Evolutionary conservation across 306 rosid species (phyloP).

Genomic region (Alnus glutinosa): DNA sequence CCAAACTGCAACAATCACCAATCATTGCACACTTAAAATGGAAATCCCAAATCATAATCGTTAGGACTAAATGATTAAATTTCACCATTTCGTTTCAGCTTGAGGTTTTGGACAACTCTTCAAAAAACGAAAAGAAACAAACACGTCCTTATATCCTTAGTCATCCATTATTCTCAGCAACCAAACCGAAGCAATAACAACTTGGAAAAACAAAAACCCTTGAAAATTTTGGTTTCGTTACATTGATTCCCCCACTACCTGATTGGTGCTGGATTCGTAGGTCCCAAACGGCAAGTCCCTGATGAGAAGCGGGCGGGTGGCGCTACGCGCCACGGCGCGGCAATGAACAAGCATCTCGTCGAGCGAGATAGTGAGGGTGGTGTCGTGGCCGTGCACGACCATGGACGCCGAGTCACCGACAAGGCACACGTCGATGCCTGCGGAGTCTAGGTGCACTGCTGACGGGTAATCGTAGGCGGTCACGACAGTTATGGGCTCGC

Average conservation of each 20-base stretch:
- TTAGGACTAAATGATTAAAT: too few species aligned
- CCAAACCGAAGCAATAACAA: conserved; percentile 11
- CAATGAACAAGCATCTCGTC: conserved; percentile 85
- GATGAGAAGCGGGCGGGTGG: conserved; percentile 70
- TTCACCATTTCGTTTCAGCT: background rate
- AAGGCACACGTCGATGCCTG: conserved; percentile 63
- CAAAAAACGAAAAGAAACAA: background rate
- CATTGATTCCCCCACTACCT: conserved; percentile 37
- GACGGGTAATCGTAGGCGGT: conserved; percentile 98
- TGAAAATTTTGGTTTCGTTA: background rate
- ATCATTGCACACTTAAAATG: conserved; percentile 14
- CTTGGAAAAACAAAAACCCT: background rate
- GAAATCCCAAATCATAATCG: background rate
- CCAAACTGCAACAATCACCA: conserved; percentile 21
- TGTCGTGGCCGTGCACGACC: conserved; percentile 95
- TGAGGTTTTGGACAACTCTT: background rate
- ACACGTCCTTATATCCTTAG: background rate
- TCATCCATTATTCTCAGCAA: conserved; percentile 4
- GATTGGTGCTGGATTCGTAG: conserved; percentile 64
- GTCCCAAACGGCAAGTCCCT: conserved; percentile 89
- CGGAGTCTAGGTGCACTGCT: conserved; percentile 69
- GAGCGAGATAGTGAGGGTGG: conserved; percentile 68
- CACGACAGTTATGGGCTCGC: conserved; percentile 75
- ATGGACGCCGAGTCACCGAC: conserved; percentile 93
- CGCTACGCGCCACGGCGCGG: conserved; percentile 85